Evolutionary conservation across 2,329 filamentous ascomycete species (phyloP), one percentile per base, ranked within the genome.

Genomic region (Juglanconis sp.): DNA sequence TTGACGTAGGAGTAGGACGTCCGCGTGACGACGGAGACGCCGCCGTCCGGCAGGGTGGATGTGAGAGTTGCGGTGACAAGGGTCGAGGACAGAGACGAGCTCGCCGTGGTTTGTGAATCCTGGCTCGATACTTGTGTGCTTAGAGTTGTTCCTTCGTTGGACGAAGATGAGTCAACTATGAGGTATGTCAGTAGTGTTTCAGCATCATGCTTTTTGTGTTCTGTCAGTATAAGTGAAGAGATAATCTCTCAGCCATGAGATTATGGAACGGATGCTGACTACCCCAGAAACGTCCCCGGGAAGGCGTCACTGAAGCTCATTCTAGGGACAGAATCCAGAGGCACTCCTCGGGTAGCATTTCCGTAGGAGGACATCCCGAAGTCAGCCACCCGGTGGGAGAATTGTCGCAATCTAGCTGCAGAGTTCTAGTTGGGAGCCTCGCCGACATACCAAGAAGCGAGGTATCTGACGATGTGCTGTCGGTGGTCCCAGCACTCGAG

Each of bases 1-100:
- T 76, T 72, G 44, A 79, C 76, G 30, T 73, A 75, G 3, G 83
- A 80, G 67, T 73, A 79, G 0, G 79, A 80, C 1, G 80, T 83
- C n/a, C 75, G 75, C 10, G 80, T 82, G 53, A 82, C 70, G 11
- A 77, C 74, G 3, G 76, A 75, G 56, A 78, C 71, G 36, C 73
- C 75, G 32, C 81, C 81, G 53, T 80, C 70, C 11, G 71, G 65
- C 40, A 76, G 68, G 6, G 79, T 81, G 6, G 77, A 78, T n/a
- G 80, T 83, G 62, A 71, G 70, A 0, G 77, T 79, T 31, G 74
- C 67, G 6, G 71, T 66, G 10, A 70, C 62, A 48, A 65, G 56
- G 59, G 57, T 68, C 9, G 67, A 69, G 62, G 58, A 80, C 67
- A 35, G 72, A 64, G 53, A 38, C 15, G 76, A 75, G 38, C 68